Evolutionary conservation across 192 early-diverging fungal genomes (phyloP), one percentile per base, ranked within the genome.

Genomic region (Coemansia sp.): DNA sequence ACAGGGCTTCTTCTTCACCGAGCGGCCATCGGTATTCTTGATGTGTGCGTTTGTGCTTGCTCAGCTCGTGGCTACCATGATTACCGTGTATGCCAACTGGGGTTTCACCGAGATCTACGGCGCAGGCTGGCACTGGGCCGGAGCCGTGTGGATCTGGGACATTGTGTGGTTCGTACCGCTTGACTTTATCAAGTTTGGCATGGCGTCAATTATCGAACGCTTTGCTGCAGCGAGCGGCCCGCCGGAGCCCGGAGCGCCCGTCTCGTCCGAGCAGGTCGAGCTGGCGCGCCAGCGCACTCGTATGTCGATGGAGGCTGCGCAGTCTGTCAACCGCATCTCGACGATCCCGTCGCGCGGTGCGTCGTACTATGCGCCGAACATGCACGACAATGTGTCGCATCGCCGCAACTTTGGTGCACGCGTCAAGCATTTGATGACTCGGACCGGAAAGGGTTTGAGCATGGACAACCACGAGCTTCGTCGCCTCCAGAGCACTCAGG

Each of bases 61-160:
- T 38, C 90, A 91, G 83, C 27, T 89, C 19, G 75, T 88, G 20
- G 88, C 90, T 27, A 88, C 87, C 41, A 86, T 94, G 51, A 95
- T 95, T 75, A 85, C 92, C 27, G 86, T 91, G 54, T 92, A 88
- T 69, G 93, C 89, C 61, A 84, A 88, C 87, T 90, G 89, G 89
- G 83, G 85, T 22, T 90, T 90, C 82, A 89, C 89, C 32, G 61
- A 85, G 45, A 90, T 90, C 56, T n/a, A 69, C 24, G 86, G 87
- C 29, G 85, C 88, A 61, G 89, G 89, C 59, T 90, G 89, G 89
- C 73, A 84, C 59, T 89, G 88, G 89, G 89, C 86, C 54, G 85
- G 84, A 60, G 84, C 85, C 57, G 88, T 85, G 69, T 91, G 88
- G 87, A 83, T 91, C 79, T 88, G 86, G 87, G 88, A 89, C 85